Evolutionary conservation across 352 stramenopile genomes (phyloP).

Genomic region (Aphanomyces invadans): DNA sequence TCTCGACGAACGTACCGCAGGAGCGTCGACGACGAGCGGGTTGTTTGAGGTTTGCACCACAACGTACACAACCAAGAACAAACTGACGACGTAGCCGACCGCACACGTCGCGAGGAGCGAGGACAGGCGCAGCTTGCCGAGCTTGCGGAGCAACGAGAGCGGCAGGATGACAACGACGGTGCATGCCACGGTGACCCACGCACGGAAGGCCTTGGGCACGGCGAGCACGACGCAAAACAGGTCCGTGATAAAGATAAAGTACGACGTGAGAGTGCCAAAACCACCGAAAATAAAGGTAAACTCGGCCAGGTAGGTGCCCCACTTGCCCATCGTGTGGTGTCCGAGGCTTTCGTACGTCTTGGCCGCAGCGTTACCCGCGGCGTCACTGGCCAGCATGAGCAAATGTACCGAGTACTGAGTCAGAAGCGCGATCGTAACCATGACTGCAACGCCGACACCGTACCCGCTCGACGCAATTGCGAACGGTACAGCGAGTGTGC

Average conservation of each 20-base stretch:
- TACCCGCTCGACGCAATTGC: conserved; percentile 64
- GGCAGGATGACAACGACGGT: conserved; percentile 42
- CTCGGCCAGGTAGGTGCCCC: conserved; percentile 52
- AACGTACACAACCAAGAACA: conserved; percentile 48
- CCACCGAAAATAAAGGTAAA: conserved; percentile 82
- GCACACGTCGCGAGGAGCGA: conserved; percentile 57
- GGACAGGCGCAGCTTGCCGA: conserved; percentile 53
- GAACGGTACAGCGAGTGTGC: conserved; percentile 62
- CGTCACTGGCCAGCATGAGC: conserved; percentile 53
- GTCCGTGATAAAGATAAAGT: conserved; percentile 76
- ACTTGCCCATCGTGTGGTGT: conserved; percentile 58
- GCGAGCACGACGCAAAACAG: conserved; percentile 43
- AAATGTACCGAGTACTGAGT: conserved; percentile 71
- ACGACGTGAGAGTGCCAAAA: conserved; percentile 72
- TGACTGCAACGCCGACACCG: conserved; percentile 55
- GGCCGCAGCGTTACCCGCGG: conserved; percentile 46
- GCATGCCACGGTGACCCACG: conserved; percentile 45
- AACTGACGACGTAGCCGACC: conserved; percentile 58
- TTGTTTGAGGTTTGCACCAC: conserved; percentile 27
- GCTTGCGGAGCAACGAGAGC: conserved; percentile 45
- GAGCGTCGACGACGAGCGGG: conserved; percentile 26
- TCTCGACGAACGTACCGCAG: conserved; percentile 22
- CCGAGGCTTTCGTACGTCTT: conserved; percentile 71
- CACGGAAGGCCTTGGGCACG: conserved; percentile 38
- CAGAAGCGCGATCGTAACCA: conserved; percentile 60